phyloP scores from a whole-genome alignment of 176 grass and related monocot species.

The Zea mays region Zm-B73-REFERENCE-NAM-5.0 NC_050102.1:1248501-1249000 shows the following conservation, averaged over 20 bases:
- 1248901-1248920: conserved; percentile 90
- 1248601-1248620: conserved; percentile 67
- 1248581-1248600: neutral
- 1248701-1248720: conserved; percentile 92
- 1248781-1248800: neutral
- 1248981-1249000: neutral
- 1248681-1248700: conserved; percentile 84
- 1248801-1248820: neutral
- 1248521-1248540: conserved; percentile 65
- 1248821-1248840: conserved; percentile 93
- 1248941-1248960: neutral
- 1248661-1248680: conserved; percentile 96
- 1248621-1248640: conserved; percentile 94
- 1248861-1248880: conserved; percentile 86
- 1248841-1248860: conserved; percentile 86
- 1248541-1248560: neutral
- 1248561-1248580: neutral
- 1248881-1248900: conserved; percentile 96
- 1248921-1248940: conserved; percentile 57
- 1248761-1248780: neutral
- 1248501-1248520: conserved; percentile 87
- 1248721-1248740: neutral
- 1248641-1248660: conserved; percentile 87
- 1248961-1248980: neutral
- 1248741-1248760: neutral